Percentiles rank a stretch among this genome's conserved stretches.
phyloP scores from a whole-genome alignment of 2,329 filamentous ascomycete genomes.

The Aaosphaeria arxii region DNA sequence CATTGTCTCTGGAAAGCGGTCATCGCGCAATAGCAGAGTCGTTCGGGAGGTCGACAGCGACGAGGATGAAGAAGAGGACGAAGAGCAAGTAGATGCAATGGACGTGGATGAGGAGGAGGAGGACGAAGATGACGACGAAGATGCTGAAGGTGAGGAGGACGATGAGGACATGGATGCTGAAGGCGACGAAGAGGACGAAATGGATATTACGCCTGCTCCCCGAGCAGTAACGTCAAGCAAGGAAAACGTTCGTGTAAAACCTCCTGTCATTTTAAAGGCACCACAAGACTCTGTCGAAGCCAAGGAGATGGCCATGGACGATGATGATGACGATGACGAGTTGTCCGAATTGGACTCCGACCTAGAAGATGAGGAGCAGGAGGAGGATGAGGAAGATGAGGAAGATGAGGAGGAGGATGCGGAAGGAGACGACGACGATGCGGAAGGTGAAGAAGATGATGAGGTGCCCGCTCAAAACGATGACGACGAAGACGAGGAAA shows the following conservation, averaged over 20 bases:
- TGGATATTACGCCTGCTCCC: conserved; percentile 23
- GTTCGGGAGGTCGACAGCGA: conserved; percentile 41
- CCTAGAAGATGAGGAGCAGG: conserved; percentile 42
- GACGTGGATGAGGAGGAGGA: conserved; percentile 30
- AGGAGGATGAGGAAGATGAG: conserved; percentile 39
- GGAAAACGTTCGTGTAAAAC: conserved; percentile 30
- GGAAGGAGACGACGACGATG: conserved; percentile 40
- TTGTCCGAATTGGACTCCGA: conserved; percentile 40
- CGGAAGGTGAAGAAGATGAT: conserved; percentile 41
- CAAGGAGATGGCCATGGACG: conserved; percentile 50
- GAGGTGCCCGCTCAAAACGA: conserved; percentile 29
- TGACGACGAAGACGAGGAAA: conserved; percentile 37
- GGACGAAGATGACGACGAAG: conserved; percentile 38
- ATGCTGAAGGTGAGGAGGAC: conserved; percentile 38
- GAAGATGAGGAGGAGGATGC: conserved; percentile 47
- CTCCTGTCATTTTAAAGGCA: conserved; percentile 29
- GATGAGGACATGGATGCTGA: conserved; percentile 28
- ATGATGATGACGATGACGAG: conserved; percentile 46
- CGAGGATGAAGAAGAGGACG: conserved; percentile 40
- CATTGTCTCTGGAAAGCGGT: conserved; percentile 37
- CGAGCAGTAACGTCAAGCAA: conserved; percentile 20
- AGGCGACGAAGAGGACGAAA: conserved; percentile 26
- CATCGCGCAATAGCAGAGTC: conserved; percentile 36
- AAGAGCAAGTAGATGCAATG: conserved; percentile 37
- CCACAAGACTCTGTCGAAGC: conserved; percentile 45